Conservation (phyloP, 2,329 filamentous ascomycete genomes). For the Aureobasidium sp. region DNA sequence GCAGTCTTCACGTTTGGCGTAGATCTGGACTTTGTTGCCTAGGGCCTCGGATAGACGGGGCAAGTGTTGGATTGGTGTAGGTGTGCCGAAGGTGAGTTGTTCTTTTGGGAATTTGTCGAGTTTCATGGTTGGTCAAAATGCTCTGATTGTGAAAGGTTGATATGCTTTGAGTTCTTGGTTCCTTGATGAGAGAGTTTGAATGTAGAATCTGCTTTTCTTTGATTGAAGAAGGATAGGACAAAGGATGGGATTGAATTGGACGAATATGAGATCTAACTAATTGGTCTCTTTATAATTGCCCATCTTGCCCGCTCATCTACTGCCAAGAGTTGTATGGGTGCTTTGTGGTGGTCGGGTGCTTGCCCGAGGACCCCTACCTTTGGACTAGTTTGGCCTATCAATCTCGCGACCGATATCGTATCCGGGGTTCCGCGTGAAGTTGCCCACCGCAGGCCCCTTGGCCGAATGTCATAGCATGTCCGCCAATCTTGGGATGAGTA, state of each 20-base stretch:
- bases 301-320: not conserved
- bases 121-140: not conserved
- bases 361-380: not conserved
- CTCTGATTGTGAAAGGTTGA: not conserved
- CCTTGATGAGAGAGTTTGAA: not conserved
- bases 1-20: conserved; percentile 64
- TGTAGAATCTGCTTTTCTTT: not conserved
- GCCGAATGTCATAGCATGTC: not conserved
- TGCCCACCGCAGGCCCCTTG: no score
- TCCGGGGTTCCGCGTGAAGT: not conserved
- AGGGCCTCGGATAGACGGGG: conserved; percentile 56
- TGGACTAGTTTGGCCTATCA: not conserved
- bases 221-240: no score
- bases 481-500: not conserved
- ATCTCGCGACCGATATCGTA: conserved; percentile 3
- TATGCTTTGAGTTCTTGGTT: not conserved
- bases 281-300: not conserved
- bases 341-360: not conserved
- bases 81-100: conserved; percentile 52
- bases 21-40: conserved; percentile 52
- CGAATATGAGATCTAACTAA: no score
- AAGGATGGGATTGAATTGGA: no score
- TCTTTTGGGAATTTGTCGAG: conserved; percentile 42
- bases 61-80: conserved; percentile 60
- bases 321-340: not conserved